phyloP scores from a whole-genome alignment of 225 moss, liverwort and hornwort species.

The Bryoerythrophyllum caledonicum region DNA sequence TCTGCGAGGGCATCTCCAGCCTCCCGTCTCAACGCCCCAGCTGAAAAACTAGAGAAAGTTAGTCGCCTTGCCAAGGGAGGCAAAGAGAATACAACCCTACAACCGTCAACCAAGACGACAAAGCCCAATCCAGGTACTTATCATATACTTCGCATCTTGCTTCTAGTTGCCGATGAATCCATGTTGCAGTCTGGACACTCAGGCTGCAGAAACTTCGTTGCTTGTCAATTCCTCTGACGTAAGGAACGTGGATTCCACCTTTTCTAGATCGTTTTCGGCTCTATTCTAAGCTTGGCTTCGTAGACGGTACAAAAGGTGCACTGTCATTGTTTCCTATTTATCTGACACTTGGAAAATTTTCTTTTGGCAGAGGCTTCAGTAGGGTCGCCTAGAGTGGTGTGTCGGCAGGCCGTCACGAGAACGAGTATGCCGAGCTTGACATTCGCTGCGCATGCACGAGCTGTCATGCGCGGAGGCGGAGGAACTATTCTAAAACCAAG shows the following conservation, averaged over 20 bases:
- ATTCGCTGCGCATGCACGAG: conserved; percentile 55
- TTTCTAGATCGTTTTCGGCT: neutral
- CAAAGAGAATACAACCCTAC: conserved; percentile 48
- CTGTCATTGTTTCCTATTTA: neutral
- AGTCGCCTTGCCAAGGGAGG: conserved; percentile 42
- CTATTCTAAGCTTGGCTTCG: neutral
- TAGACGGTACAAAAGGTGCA: neutral
- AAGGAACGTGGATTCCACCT: neutral
- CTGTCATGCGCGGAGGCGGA: conserved; percentile 40
- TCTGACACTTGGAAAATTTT: conserved; percentile 16
- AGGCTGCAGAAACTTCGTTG: neutral
- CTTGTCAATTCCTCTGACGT: neutral
- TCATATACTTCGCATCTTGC: neutral
- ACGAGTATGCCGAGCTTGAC: conserved; percentile 70
- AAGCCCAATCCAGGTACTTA: conserved; percentile 37
- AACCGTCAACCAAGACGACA: conserved; percentile 26
- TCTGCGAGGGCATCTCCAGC: conserved; percentile 29
- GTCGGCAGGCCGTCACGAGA: conserved; percentile 38
- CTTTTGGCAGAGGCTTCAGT: conserved; percentile 29
- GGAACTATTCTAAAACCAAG: conserved; percentile 42
- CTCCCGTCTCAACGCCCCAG: conserved; percentile 23
- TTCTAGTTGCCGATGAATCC: neutral
- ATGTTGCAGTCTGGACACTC: too few relatives aligned
- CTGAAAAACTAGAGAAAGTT: conserved; percentile 29
- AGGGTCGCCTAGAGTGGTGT: conserved; percentile 28